These are phyloP conservation scores for Parathielavia hyrcaniae DNA, from an alignment of 495 filamentous ascomycete genomes.

Conservation along the genomic window DNA sequence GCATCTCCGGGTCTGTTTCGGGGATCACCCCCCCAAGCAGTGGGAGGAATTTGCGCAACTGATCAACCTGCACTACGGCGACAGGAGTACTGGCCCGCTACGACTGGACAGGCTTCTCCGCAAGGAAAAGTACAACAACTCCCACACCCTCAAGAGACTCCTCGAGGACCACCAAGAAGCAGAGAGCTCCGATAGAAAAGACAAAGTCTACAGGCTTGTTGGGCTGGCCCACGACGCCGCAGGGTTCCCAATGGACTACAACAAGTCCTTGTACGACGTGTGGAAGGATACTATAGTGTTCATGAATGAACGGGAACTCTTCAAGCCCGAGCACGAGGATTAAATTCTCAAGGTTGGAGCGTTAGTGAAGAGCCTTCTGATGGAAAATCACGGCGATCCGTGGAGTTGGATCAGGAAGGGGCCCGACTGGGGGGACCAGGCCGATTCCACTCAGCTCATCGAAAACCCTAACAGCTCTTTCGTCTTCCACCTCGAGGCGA, in stretches of 20 bases:
- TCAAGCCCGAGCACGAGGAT: background rate
- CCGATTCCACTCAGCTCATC: background rate
- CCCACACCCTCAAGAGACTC: constrained; percentile 10
- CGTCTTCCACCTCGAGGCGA: background rate
- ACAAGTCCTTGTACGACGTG: constrained; percentile 13
- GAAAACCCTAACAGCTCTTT: background rate
- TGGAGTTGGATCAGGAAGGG: background rate
- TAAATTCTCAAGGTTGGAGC: background rate
- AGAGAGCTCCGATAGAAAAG: background rate
- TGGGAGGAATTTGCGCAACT: background rate
- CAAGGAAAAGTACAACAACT: background rate
- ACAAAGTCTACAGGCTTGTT: constrained; percentile 18
- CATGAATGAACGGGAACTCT: background rate
- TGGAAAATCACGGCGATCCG: background rate
- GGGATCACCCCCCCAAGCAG: background rate
- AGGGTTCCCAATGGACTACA: constrained; percentile 17
- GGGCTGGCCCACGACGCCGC: constrained; percentile 13
- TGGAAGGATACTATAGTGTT: constrained; percentile 14
- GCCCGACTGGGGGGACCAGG: background rate
- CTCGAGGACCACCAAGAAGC: constrained; percentile 8
- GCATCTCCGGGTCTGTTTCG: constrained; percentile 6
- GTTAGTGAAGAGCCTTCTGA: background rate
- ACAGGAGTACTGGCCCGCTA: background rate
- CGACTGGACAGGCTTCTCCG: constrained; percentile 5
- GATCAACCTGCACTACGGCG: background rate